Conservation (phyloP, 345 rosid species). For the Populus pruinosa region DNA sequence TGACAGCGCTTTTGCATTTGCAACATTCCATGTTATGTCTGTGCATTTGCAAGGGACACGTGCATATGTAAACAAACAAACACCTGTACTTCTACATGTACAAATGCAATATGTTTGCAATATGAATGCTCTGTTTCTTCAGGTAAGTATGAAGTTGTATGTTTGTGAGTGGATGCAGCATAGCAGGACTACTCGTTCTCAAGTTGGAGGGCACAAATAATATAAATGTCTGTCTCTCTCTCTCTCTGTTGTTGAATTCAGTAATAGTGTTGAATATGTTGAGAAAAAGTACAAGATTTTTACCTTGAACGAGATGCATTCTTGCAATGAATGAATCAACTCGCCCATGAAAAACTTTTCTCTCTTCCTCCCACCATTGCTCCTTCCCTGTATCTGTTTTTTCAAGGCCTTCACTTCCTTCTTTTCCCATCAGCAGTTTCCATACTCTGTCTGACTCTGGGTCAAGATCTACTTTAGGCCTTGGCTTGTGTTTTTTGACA, state of each 20-base stretch:
- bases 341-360: conserved; percentile 69
- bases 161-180: background rate
- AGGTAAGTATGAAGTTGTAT: background rate
- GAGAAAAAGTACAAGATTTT: background rate
- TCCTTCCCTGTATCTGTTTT: conserved; percentile 50
- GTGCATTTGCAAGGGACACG: background rate
- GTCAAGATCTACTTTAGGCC: conserved; percentile 91
- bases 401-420: conserved; percentile 47
- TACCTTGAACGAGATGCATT: conserved; percentile 98
- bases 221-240: background rate
- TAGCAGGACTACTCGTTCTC: background rate
- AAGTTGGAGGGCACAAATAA: background rate
- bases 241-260: background rate
- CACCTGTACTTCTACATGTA: background rate
- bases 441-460: conserved; percentile 78
- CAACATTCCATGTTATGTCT: background rate
- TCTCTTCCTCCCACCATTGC: conserved; percentile 84
- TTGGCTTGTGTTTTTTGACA: conserved; percentile 52
- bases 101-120: background rate
- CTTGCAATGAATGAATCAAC: conserved; percentile 85
- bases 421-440: conserved; percentile 84
- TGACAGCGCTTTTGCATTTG: background rate
- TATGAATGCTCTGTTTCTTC: background rate
- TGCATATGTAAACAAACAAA: background rate
- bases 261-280: background rate